Base-by-base conservation (phyloP, 176 grass and related monocot genomes). In the Paspalum notatum region DNA sequence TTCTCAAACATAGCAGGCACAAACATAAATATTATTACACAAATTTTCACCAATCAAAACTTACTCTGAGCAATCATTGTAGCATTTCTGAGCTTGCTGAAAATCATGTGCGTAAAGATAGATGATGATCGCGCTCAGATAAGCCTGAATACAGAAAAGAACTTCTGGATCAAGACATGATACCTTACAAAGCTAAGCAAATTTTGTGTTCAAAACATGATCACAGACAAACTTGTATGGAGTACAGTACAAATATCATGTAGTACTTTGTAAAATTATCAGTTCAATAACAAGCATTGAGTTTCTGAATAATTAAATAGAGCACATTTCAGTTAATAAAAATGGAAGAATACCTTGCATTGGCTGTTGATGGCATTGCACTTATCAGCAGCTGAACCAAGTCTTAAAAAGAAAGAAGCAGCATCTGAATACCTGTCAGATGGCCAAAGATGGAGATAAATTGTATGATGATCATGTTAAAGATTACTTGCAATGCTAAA, bases 91-190 rank as follows among this genome's bases (percentile, higher is more conserved):
- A 74, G 96, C 96, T 81, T 99, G 96, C 65, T 84, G 90, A 89
- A 99, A 99, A 85, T 99, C 96, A 93, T 99, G 90, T 6, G 89
- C 83, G 55, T 93, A 99, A 37, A 99, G 96, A 80, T 99, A 99
- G 67, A 99, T 59, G 62, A 95, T 88, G 53, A 99, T 93, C 60
- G 96, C 92, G 87, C 90, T 95, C 82, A 95, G 76, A 86, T 99
- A 99, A 77, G 86, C 92, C 96, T 99, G 82, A 70, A 95, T 62
- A 22, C 61, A 85, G 38, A 38, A 76, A 44, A 84, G 3, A 76
- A 38, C 13, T 72, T 80, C 27, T 42, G 17, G 49, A 61, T 38
- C 16, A 50, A 76, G 12, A 25, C 6, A 8, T 51, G 8, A 49
- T 21, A 47, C 12, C 24, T 22, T 44, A 54, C 46, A 37, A 17